Base-by-base conservation (phyloP, 176 grass and related monocot species). In the Metroxylon sagu region DNA sequence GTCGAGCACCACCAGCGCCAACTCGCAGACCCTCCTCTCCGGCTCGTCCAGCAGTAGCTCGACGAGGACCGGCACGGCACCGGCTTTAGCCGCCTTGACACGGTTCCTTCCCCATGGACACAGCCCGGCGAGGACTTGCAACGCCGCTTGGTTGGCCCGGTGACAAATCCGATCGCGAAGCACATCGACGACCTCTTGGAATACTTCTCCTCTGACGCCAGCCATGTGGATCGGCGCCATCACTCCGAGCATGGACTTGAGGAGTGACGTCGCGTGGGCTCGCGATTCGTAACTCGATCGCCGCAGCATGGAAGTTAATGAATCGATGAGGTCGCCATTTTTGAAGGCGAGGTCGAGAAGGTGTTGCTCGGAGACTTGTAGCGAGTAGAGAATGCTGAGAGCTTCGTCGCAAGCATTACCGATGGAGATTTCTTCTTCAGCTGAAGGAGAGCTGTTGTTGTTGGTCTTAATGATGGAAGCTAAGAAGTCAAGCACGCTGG, bases 401-500 rank as follows among this genome's bases (percentile, higher is more conserved):
- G 65, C 65, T 52, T 67, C 65, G 10, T 14, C 51, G 26, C 65
- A 19, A 2, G 65, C 50, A 7, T 15, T 48, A 15, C 28, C 28
- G 35, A 43, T 43, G 6, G 1, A 10, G 8, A 14, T 43, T 43
- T 10, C 35, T 12, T 43, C 35, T 43, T 43, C 35, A 43, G 8
- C 35, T 43, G 35, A 43, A 43, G 35, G 1, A 14, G 29, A 6
- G 6, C 8, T 43, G 2, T 10, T 0, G 16, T 8, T 60, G 51
- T 62, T 51, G 12, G 71, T 48, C 1, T 7, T 19, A 18, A 76
- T 25, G 43, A 77, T 31, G 4, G 61, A 62, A 54, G 61, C 61
- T 50, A 82, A 61, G 61, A 72, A 71, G 0, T 28, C 50, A 48
- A 77, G 49, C 21, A 29, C 52, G 6, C 79, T 73, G 21, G 79